A percentile compares a stretch with the other conserved stretches of the same genome.
These are phyloP conservation scores for Alternaria sp. DNA, from an alignment of 2,329 filamentous ascomycete genomes.

Conservation along the genomic window DNA sequence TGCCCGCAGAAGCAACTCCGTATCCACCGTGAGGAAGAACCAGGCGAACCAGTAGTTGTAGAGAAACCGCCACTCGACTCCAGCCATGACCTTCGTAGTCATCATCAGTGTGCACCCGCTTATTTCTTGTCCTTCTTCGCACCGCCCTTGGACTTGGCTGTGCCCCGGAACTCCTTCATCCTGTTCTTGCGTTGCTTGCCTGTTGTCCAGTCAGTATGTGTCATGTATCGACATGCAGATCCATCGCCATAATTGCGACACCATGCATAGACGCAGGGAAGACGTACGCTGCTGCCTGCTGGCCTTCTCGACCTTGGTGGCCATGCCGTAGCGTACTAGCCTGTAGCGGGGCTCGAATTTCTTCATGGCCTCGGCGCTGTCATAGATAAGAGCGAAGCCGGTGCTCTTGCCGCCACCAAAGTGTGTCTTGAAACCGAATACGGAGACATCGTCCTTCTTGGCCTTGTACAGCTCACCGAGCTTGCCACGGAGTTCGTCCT, in stretches of 20 bases:
- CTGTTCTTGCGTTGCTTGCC: slow-evolving; percentile 99
- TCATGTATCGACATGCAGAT: slow-evolving; percentile 17
- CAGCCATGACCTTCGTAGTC: slow-evolving; percentile 38
- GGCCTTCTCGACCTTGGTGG: slow-evolving; percentile 94
- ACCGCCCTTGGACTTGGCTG: slow-evolving; percentile 96
- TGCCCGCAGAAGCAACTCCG: slow-evolving; percentile 44
- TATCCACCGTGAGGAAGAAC: slow-evolving; percentile 42
- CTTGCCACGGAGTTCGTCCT: slow-evolving; percentile 97
- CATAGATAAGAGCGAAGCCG: slow-evolving; percentile 98
- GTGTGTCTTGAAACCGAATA: slow-evolving; percentile 98
- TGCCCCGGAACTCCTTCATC: slow-evolving; percentile 97
- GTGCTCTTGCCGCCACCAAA: slow-evolving; percentile 99
- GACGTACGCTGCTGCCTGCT: slow-evolving; percentile 98
- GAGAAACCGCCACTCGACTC: slow-evolving; percentile 41
- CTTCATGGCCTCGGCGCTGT: slow-evolving; percentile 97
- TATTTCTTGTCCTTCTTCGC: slow-evolving; percentile 84
- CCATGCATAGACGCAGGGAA: slow-evolving; percentile 7
- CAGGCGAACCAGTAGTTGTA: slow-evolving; percentile 40
- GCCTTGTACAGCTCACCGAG: slow-evolving; percentile 97
- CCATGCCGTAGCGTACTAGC: slow-evolving; percentile 90
- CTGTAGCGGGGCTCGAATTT: slow-evolving; percentile 99
- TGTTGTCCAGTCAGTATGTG: slow-evolving; percentile 56
- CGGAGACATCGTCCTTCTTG: slow-evolving; percentile 94
- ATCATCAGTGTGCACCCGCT: slow-evolving; percentile 40
- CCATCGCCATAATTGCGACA: slow-evolving; percentile 9